Conservation (phyloP, 2,329 filamentous ascomycete species). For the Talaromyces sp. region DNA sequence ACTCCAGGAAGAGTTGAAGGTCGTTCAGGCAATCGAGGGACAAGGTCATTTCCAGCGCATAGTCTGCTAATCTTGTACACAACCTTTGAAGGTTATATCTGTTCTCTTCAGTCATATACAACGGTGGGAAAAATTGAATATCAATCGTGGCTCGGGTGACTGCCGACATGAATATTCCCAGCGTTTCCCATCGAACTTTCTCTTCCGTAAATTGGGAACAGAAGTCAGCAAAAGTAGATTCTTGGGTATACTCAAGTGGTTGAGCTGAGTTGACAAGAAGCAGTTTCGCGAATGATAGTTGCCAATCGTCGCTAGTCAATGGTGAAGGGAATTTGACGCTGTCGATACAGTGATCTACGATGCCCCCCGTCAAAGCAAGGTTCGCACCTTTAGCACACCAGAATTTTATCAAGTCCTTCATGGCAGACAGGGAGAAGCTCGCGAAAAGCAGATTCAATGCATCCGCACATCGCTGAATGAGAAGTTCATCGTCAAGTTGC, state of each 20-base stretch:
- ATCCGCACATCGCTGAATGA: not conserved
- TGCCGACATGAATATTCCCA: not conserved
- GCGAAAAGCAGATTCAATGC: not conserved
- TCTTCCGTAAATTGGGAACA: not conserved
- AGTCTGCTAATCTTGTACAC: not conserved
- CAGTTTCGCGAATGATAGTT: not conserved
- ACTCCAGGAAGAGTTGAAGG: not conserved
- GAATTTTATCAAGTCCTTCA: not conserved
- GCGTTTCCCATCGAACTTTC: not conserved
- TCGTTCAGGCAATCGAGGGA: not conserved
- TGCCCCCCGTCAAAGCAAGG: not conserved
- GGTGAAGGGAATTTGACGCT: not conserved
- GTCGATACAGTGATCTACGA: not conserved
- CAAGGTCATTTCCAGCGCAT: not conserved
- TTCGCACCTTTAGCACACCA: not conserved
- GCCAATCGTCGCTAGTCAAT: not conserved
- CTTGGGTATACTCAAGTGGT: not conserved
- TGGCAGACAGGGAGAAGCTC: not conserved
- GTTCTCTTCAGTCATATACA: not conserved
- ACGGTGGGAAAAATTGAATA: not conserved
- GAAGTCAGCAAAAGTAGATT: not conserved
- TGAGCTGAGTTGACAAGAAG: not conserved
- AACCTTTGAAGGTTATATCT: not conserved
- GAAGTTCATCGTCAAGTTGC: not conserved
- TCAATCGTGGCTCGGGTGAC: not conserved